Conservation (phyloP, 495 filamentous ascomycete genomes). For the Lophiostoma macrostomum region DNA sequence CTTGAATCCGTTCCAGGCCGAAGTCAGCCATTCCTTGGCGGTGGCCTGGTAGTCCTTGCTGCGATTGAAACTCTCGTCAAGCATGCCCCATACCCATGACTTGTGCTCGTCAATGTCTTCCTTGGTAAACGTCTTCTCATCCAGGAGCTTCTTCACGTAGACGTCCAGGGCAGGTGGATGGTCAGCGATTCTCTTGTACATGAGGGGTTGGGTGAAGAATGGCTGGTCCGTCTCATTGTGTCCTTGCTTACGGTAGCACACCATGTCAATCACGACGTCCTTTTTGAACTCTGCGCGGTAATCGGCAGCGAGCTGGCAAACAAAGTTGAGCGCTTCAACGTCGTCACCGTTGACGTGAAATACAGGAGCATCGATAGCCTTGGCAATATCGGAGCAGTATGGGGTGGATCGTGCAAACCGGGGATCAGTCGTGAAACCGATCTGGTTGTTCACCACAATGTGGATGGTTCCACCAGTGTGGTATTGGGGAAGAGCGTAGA, state of each 20-base stretch:
- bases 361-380: constrained; percentile 94
- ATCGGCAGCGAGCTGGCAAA: constrained; percentile 93
- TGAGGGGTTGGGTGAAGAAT: constrained; percentile 97
- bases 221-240: constrained; percentile 99
- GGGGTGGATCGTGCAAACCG: constrained; percentile 94
- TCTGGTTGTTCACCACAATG: constrained; percentile 98
- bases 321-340: constrained; percentile 96
- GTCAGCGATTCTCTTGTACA: constrained; percentile 93
- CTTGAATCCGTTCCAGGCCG: constrained; percentile 99
- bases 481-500: constrained; percentile 91
- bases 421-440: constrained; percentile 99
- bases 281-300: constrained; percentile 97
- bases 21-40: constrained; percentile 96
- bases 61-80: constrained; percentile 92
- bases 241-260: constrained; percentile 98
- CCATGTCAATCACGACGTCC: constrained; percentile 95
- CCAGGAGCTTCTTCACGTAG: constrained; percentile 83
- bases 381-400: constrained; percentile 98
- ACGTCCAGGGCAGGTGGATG: constrained; percentile 78
- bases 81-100: constrained; percentile 99
- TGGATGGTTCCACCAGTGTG: constrained; percentile 97
- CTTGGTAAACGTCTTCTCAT: constrained; percentile 91
- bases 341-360: constrained; percentile 99
- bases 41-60: constrained; percentile 97
- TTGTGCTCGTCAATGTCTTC: constrained; percentile 98